Conservation (phyloP, 148 eudicot species). For the Pouteria glomerata region DNA sequence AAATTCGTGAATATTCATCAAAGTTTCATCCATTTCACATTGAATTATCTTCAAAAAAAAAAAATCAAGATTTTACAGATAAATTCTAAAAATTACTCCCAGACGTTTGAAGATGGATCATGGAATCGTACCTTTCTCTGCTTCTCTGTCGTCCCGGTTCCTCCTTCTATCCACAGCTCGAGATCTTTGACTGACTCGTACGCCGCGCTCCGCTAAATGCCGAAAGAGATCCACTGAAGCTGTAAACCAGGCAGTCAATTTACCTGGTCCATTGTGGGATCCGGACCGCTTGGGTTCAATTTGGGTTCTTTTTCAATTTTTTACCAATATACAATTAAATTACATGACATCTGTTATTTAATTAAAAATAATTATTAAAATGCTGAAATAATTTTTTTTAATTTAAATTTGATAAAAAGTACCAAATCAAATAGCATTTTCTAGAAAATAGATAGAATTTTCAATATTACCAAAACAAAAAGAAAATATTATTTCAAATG, state of each 20-base stretch:
- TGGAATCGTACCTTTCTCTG: not conserved
- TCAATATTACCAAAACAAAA: no score
- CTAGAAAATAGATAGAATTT: no score
- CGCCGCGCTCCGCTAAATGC: not conserved
- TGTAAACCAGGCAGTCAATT: not conserved
- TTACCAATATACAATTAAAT: no score
- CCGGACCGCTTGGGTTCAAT: not conserved
- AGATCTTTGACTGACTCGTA: not conserved
- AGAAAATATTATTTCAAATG: no score
- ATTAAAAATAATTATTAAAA: no score
- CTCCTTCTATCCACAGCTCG: not conserved
- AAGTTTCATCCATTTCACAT: not conserved
- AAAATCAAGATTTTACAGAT: not conserved
- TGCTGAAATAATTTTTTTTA: no score
- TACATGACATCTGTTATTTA: no score
- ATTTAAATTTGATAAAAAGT: no score
- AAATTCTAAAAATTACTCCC: not conserved
- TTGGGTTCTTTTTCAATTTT: no score
- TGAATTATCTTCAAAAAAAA: not conserved
- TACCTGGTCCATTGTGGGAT: not conserved
- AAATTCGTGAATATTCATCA: not conserved
- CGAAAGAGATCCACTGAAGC: not conserved
- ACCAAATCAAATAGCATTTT: no score
- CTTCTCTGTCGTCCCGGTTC: not conserved
- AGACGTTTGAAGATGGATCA: not conserved